Percentiles rank a stretch among this genome's conserved stretches.
Evolutionary conservation across 1,139 yeast genomes (phyloP).

Genomic region (Martiniozyma asiatica): DNA sequence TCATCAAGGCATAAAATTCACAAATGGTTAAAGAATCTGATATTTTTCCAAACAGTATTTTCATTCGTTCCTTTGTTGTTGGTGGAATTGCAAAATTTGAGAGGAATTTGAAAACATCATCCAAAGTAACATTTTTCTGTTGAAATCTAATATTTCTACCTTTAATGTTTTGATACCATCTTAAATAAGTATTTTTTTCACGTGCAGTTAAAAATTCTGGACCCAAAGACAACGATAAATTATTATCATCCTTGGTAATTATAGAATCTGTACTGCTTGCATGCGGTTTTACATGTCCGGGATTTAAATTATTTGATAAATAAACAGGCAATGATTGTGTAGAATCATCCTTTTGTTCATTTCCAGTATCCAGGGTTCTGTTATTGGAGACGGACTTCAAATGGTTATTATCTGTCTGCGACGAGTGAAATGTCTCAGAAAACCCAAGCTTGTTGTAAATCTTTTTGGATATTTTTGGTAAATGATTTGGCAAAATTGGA

Average conservation of each 20-base stretch:
- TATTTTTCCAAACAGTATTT: constrained; percentile 34
- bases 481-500: no score
- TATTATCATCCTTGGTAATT: constrained; percentile 14
- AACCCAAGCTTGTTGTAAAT: no score
- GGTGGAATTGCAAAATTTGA: constrained; percentile 45
- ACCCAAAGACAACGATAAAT: constrained; percentile 47
- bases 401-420: no score
- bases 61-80: constrained; percentile 31
- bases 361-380: no score
- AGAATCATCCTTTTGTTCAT: no score
- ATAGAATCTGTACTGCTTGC: constrained; percentile 19
- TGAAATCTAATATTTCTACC: constrained; percentile 30
- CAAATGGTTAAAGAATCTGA: constrained; percentile 48
- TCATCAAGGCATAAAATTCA: constrained; percentile 60
- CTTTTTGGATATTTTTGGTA: no score
- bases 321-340: neutral
- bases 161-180: constrained; percentile 68
- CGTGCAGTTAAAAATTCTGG: constrained; percentile 49
- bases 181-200: constrained; percentile 58
- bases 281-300: constrained; percentile 5
- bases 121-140: constrained; percentile 39
- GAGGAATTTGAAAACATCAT: constrained; percentile 54
- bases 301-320: no score
- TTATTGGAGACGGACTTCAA: no score
- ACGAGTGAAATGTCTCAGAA: no score